Conservation (phyloP, 345 rosid genomes). For the Lumnitzera racemosa region DNA sequence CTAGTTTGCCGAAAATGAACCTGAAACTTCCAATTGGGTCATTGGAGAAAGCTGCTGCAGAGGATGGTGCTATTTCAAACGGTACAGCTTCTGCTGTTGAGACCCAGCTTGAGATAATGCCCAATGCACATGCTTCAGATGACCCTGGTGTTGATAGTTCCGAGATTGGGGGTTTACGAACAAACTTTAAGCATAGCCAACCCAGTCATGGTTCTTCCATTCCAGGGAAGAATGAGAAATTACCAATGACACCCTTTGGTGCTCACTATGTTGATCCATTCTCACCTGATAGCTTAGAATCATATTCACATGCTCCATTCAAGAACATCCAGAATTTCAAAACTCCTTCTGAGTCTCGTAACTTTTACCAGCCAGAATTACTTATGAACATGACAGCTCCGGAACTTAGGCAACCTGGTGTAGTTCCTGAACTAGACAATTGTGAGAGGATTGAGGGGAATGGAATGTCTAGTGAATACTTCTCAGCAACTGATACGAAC, state of each 20-base stretch:
- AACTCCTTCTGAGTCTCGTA: conserved; percentile 15
- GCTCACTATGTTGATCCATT: conserved; percentile 24
- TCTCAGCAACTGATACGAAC: conserved; percentile 69
- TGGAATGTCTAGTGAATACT: conserved; percentile 58
- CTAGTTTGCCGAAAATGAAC: conserved; percentile 67
- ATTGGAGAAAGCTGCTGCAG: conserved; percentile 37
- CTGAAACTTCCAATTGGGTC: conserved; percentile 28
- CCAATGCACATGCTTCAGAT: conserved; percentile 3
- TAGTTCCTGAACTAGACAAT: conserved; percentile 28
- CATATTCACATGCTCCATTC: conserved; percentile 13
- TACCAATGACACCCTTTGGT: conserved; percentile 4
- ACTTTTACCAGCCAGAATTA: conserved; percentile 24
- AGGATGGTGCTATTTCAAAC: conserved; percentile 23
- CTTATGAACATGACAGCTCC: conserved; percentile 20
- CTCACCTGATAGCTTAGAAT: conserved; percentile 14
- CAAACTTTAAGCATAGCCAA: too few relatives aligned
- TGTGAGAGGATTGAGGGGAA: conserved; percentile 40
- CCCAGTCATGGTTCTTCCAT: too few relatives aligned
- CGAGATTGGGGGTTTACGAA: not conserved
- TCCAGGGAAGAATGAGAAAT: too few relatives aligned
- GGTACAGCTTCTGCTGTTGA: conserved; percentile 19
- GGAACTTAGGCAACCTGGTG: conserved; percentile 30
- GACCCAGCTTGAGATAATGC: conserved; percentile 1
- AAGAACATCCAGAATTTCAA: conserved; percentile 18
- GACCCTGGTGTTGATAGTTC: conserved; percentile 1